These are phyloP conservation scores for Boehmeria nivea DNA, from an alignment of 306 rosid species.

Conservation along the genomic window DNA sequence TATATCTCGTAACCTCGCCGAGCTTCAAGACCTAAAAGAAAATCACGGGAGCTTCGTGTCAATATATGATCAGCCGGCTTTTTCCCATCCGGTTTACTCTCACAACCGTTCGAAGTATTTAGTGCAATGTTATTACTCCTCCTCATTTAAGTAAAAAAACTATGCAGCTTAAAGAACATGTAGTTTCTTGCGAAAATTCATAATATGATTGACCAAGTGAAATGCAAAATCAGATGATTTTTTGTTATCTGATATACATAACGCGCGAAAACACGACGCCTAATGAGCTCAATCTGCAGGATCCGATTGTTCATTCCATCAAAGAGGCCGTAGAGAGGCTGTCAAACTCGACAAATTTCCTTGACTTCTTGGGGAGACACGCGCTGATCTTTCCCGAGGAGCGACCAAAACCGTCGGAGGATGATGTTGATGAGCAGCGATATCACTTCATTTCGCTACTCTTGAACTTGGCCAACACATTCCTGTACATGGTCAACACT, in stretches of 20 bases:
- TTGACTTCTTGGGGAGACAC: constrained; percentile 72
- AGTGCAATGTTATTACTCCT: neutral
- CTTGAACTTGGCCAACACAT: constrained; percentile 81
- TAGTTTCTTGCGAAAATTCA: too few species aligned
- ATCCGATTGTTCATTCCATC: constrained; percentile 69
- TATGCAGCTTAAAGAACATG: too few species aligned
- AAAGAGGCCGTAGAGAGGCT: constrained; percentile 72
- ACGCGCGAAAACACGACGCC: too few species aligned
- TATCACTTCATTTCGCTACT: constrained; percentile 78
- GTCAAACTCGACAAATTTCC: constrained; percentile 73
- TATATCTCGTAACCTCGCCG: constrained; percentile 62
- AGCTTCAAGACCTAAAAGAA: constrained; percentile 64
- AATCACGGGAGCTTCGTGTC: constrained; percentile 68
- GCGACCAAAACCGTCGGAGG: constrained; percentile 50
- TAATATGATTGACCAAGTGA: too few species aligned
- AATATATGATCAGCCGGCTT: constrained; percentile 80
- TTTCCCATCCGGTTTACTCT: constrained; percentile 71
- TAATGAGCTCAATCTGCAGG: constrained; percentile 74
- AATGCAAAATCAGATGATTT: too few species aligned
- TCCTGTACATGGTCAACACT: constrained; percentile 88
- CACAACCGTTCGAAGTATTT: constrained; percentile 21
- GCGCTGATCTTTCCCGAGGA: constrained; percentile 77
- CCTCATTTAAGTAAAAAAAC: neutral
- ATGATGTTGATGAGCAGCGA: constrained; percentile 42
- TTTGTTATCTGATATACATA: too few species aligned